These are phyloP conservation scores for Penicillium sp. DNA, from an alignment of 2,329 filamentous ascomycete genomes.

Conservation along the genomic window DNA sequence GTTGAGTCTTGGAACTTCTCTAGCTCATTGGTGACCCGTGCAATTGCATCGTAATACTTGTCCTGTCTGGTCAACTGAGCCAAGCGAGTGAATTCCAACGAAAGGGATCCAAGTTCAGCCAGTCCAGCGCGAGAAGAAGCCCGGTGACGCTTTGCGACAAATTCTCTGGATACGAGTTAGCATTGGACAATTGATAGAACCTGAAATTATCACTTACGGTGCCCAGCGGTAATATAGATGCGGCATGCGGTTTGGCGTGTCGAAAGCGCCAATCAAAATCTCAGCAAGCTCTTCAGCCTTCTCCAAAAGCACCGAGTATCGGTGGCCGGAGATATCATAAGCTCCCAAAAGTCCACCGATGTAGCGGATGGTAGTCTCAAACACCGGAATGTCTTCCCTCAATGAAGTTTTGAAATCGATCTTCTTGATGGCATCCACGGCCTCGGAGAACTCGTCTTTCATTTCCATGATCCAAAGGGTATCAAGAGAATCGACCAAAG, in stretches of 20 bases:
- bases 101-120: conserved; percentile 74
- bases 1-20: conserved; percentile 73
- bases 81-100: conserved; percentile 85
- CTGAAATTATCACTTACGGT: conserved; percentile 48
- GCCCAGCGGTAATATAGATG: conserved; percentile 78
- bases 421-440: conserved; percentile 65
- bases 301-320: conserved; percentile 68
- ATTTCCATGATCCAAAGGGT: conserved; percentile 86
- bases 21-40: conserved; percentile 79
- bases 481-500: conserved; percentile 78
- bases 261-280: conserved; percentile 78
- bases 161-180: conserved; percentile 38
- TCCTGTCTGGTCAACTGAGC: conserved; percentile 79
- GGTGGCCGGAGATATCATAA: conserved; percentile 77
- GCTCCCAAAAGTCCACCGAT: conserved; percentile 82
- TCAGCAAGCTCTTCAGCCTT: conserved; percentile 81
- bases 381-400: conserved; percentile 75
- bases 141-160: conserved; percentile 63
- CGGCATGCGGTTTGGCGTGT: conserved; percentile 94
- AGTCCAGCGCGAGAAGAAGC: conserved; percentile 60
- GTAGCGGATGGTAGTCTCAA: conserved; percentile 90
- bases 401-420: conserved; percentile 82
- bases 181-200: neutral
- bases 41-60: conserved; percentile 88
- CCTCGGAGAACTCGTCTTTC: conserved; percentile 76